Percentiles rank a stretch among this genome's conserved stretches.
Conservation (phyloP, 768 basidiomycete genomes). For the Pisolithus orientalis region DNA sequence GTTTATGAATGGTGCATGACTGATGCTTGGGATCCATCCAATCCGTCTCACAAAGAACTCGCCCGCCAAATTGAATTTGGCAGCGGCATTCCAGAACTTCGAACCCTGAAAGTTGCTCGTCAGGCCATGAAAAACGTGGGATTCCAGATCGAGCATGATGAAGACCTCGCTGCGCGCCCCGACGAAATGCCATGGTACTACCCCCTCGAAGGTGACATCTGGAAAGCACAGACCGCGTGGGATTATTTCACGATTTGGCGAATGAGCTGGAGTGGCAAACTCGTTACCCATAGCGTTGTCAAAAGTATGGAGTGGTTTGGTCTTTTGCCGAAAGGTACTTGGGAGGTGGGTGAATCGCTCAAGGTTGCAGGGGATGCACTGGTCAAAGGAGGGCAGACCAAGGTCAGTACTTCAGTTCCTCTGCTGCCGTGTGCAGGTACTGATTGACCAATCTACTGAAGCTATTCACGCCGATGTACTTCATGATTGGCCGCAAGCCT, state of each 20-base stretch:
- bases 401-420: constrained; percentile 41
- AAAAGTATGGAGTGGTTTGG: constrained; percentile 73
- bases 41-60: constrained; percentile 81
- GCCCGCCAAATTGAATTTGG: constrained; percentile 92
- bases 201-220: constrained; percentile 89
- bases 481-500: constrained; percentile 61
- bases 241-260: constrained; percentile 86
- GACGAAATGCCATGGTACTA: constrained; percentile 91
- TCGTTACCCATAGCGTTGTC: constrained; percentile 78
- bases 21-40: constrained; percentile 85
- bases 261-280: constrained; percentile 80
- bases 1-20: constrained; percentile 99
- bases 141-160: constrained; percentile 83
- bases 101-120: constrained; percentile 61
- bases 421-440: background rate
- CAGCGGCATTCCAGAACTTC: constrained; percentile 99
- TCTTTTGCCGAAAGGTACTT: constrained; percentile 88
- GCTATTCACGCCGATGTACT: constrained; percentile 87
- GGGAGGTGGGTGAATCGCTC: constrained; percentile 81
- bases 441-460: constrained; percentile 20
- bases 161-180: constrained; percentile 85
- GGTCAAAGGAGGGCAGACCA: constrained; percentile 79
- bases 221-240: constrained; percentile 90
- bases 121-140: constrained; percentile 79
- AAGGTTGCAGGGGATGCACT: constrained; percentile 74